Evolutionary conservation across 148 eudicot genomes (phyloP), one percentile per base, ranked within the genome.

Genomic region (Bassia scoparia): DNA sequence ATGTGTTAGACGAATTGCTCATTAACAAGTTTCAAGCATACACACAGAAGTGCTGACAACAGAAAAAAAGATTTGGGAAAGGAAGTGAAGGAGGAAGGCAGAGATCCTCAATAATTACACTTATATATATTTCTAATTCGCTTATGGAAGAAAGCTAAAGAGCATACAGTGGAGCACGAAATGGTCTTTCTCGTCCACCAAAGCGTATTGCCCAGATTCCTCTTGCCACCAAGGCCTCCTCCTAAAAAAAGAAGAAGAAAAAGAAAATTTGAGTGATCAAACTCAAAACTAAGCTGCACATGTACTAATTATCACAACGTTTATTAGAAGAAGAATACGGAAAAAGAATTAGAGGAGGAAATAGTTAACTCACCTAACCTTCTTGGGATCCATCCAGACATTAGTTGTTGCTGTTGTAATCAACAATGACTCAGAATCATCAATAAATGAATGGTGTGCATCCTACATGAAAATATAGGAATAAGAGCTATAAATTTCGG

Each of bases 321-420:
- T 8, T 8, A 41, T 11, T 41, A 41, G 46, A 41, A 41, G 43
- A 37, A 10, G 46, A 11, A 41, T 41, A 41, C 46, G 12, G 8
- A 41, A 14, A 41, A 18, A 11, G 37, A 46, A 1, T n/a, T 24
- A 46, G 33, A 56, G 29, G 29, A 63, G 60, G 21, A 69, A 72
- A 52, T 41, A 50, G 67, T 67, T 38, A 20, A 82, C 87, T 80
- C 50, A 94, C 98, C 99, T 84, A 95, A 84, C 77, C 99, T 86
- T 87, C 99, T 89, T 18, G 99, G 99, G 64, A 95, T 89, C 99
- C 99, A 95, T 66, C 99, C 99, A 56, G 96, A 84, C 99, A 92
- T 95, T 68, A 92, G 76, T 59, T 88, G 97, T 77, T 95, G 97
- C 79, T 85, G 77, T 87, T 89, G 77, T 89, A 95, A 87, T 92